Conservation (phyloP, 768 basidiomycete species). For the Lactarius quietus region DNA sequence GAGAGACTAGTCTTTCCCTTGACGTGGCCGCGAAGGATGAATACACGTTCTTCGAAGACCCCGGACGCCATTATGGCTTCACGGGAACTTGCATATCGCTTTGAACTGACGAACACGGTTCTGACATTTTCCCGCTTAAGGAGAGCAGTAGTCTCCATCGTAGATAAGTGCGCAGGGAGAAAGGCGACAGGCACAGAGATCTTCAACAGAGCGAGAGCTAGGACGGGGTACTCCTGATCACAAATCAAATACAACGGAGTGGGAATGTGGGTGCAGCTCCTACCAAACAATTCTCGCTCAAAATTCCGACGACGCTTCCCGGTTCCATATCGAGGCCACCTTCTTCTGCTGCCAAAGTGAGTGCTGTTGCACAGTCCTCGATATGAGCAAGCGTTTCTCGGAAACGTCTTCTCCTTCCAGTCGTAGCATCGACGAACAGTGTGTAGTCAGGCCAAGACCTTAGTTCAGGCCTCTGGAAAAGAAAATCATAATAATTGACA, state of each 20-base stretch:
- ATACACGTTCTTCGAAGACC: conserved; percentile 42
- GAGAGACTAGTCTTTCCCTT: conserved; percentile 43
- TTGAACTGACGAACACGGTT: conserved; percentile 50
- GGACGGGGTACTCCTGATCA: conserved; percentile 49
- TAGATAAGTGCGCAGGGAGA: conserved; percentile 53
- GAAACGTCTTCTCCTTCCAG: conserved; percentile 44
- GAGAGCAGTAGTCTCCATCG: conserved; percentile 52
- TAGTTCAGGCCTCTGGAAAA: conserved; percentile 7
- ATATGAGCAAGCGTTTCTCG: conserved; percentile 50
- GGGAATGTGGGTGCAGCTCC: conserved; percentile 26
- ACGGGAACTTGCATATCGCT: conserved; percentile 40
- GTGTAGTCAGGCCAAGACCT: conserved; percentile 50
- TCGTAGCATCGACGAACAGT: conserved; percentile 51
- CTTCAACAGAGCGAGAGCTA: conserved; percentile 47
- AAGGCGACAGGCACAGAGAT: conserved; percentile 51
- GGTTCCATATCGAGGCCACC: conserved; percentile 53
- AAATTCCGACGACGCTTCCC: conserved; percentile 55
- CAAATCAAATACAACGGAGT: conserved; percentile 3
- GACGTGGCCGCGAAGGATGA: conserved; percentile 43
- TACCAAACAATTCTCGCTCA: conserved; percentile 67
- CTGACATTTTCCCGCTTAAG: conserved; percentile 49
- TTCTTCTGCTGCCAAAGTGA: conserved; percentile 33
- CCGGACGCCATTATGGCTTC: conserved; percentile 35
- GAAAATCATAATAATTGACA: conserved; percentile 16
- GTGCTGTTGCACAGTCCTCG: conserved; percentile 53